Conservation (phyloP, 2,329 filamentous ascomycete genomes). For the Metarhizium album region DNA sequence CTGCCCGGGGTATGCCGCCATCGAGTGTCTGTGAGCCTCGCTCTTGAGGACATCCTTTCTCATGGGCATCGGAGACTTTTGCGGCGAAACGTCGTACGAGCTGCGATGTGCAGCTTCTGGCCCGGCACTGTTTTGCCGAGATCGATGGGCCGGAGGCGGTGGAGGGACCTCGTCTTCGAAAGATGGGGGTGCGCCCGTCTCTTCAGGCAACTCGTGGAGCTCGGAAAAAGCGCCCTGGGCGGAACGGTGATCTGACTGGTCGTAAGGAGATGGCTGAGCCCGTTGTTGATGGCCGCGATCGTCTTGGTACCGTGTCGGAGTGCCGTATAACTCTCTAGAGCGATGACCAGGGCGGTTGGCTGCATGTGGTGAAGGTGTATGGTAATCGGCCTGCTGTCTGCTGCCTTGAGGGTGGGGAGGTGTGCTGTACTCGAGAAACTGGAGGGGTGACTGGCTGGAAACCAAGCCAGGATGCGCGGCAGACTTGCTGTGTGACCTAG, state of each 20-base stretch:
- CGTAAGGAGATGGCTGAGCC: slow-evolving; percentile 19
- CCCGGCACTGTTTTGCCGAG: slow-evolving; percentile 32
- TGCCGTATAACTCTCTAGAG: slow-evolving; percentile 26
- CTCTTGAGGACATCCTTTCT: slow-evolving; percentile 46
- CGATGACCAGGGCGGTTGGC: slow-evolving; percentile 20
- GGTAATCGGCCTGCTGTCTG: slow-evolving; percentile 16
- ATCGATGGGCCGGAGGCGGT: slow-evolving; percentile 45
- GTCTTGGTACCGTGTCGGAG: slow-evolving; percentile 23
- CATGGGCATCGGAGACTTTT: slow-evolving; percentile 42
- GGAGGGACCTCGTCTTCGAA: slow-evolving; percentile 38
- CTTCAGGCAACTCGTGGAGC: slow-evolving; percentile 23
- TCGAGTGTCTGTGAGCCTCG: slow-evolving; percentile 44
- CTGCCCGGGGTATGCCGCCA: slow-evolving; percentile 40
- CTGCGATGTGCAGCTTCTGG: slow-evolving; percentile 31
- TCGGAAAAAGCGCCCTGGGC: slow-evolving; percentile 24
- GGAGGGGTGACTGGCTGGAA: slow-evolving; percentile 42
- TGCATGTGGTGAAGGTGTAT: slow-evolving; percentile 23
- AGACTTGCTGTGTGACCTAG: slow-evolving; percentile 34
- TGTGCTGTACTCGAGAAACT: slow-evolving; percentile 39
- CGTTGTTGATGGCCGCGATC: slow-evolving; percentile 26
- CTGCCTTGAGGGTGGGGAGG: slow-evolving; percentile 15
- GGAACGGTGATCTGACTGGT: slow-evolving; percentile 27
- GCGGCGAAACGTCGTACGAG: slow-evolving; percentile 29
- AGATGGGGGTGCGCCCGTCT: slow-evolving; percentile 22
- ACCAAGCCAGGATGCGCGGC: slow-evolving; percentile 27